Evolutionary conservation across 805 yeast species (phyloP).

Genomic region (Priceomyces castillae): DNA sequence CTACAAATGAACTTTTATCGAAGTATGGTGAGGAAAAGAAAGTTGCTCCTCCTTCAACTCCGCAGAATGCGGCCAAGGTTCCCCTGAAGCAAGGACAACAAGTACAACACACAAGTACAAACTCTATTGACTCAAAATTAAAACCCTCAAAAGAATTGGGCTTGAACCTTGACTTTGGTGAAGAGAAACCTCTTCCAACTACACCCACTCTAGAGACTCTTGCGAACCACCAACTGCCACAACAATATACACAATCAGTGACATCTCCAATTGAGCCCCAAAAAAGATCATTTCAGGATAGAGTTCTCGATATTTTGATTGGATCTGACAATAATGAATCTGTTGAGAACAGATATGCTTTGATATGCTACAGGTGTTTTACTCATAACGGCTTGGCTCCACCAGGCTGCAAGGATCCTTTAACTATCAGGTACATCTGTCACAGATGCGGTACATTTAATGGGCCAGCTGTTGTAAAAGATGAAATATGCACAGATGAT

Average conservation of each 20-base stretch:
- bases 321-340: slow-evolving; percentile 65
- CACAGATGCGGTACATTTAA: slow-evolving; percentile 57
- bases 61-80: slow-evolving; percentile 4
- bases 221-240: not conserved
- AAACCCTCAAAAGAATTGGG: slow-evolving; percentile 2
- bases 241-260: not conserved
- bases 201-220: not conserved
- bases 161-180: slow-evolving; percentile 7
- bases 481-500: slow-evolving; percentile 3
- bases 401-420: slow-evolving; percentile 54
- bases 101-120: not conserved
- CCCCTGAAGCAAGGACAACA: not conserved
- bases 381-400: slow-evolving; percentile 82
- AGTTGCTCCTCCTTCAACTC: not conserved
- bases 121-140: not conserved
- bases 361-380: slow-evolving; percentile 65
- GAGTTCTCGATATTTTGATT: slow-evolving; percentile 35
- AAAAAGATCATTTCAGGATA: slow-evolving; percentile 31
- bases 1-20: slow-evolving; percentile 69
- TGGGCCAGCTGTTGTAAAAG: slow-evolving; percentile 15
- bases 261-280: not conserved
- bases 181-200: not conserved
- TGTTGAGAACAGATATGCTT: slow-evolving; percentile 60
- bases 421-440: slow-evolving; percentile 54
- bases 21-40: slow-evolving; percentile 39